Base-by-base conservation (phyloP, 2,329 filamentous ascomycete genomes). In the Neobulgaria alba region DNA sequence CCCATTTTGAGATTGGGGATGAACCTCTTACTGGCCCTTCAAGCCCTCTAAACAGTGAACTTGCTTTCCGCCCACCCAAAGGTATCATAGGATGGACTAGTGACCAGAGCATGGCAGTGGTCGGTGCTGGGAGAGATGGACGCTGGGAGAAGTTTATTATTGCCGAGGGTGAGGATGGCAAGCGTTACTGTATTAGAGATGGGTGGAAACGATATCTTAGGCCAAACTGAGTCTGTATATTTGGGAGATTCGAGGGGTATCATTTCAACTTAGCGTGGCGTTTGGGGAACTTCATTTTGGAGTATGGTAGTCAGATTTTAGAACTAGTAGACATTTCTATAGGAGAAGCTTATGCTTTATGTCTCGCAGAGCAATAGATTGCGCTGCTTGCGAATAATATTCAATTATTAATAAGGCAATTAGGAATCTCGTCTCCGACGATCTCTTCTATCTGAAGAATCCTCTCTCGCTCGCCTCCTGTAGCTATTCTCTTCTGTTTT, bases 141-240 rank as follows among this genome's bases (percentile, higher is more conserved):
- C 72, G 84, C 37, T 95, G 89, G 87, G 88, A 95, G 66, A 88
- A 83, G 46, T 95, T 94, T 54, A 68, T 80, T 15, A 67, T 93
- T 38, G 71, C 71, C n/a, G 72, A 82, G 41, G 74, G 73, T 10
- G 73, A 80, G 16, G 78, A 84, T 47, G 84, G 85, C 8, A 77
- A 75, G 50, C 71, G 79, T 33, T 67, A 75, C 38, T 76, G 84
- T 47, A 65, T 77, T 20, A 72, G 84, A 48, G 81, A 89, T 55
- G 85, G 84, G 2, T 93, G 87, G 87, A 90, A 86, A 62, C 72
- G 79, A 53, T 92, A 89, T 64, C 64, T 89, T 38, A 72, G 67
- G 36, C 61, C 49, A 12, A 54, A 45, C 38, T 61, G 41, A 55
- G 26, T 30, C 18, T n/a, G 16, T 37, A n/a, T 35, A n/a, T 19